Evolutionary conservation across 495 filamentous ascomycete species (phyloP), one percentile per base, ranked within the genome.

Genomic region (Xylaria cubensis): DNA sequence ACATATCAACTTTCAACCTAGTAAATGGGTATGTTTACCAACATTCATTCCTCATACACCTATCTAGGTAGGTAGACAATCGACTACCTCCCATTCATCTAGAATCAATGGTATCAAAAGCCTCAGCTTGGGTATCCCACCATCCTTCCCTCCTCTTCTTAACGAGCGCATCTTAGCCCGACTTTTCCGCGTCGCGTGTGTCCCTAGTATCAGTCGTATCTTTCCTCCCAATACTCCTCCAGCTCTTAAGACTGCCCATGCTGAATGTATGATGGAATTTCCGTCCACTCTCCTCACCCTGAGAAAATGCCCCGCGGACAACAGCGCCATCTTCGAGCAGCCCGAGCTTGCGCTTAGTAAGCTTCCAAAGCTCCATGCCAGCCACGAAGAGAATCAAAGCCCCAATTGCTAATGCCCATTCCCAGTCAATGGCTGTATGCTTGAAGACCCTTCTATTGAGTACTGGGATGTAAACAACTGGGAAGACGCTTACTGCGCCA

Each of bases 391-490:
- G 73, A 58, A 90, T 75, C 12, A 86, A 87, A 67, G 90, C 89
- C 21, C 84, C 90, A 64, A 90, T 74, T 0, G 88, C 88, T 4
- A 91, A 68, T 24, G 83, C 88, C 92, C 92, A 93, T 77, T 94
- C 92, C 92, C 92, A 93, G 67, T 76, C 86, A 62, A 94, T 93
- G 26, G 84, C 82, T n/a, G 81, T 85, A 77, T 94, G 92, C 79
- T 92, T 93, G 86, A 94, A 94, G 3, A 94, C 91, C 10, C 84
- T 77, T 2, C 77, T 83, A 79, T 93, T 94, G 34, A 94, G 79
- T 19, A 84, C 86, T 0, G 92, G 92, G 42, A 94, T 91, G 75
- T 94, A 93, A 0, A 94, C 87, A 5, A 90, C 87, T 0, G 92
- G 91, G 74, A 94, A 94, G 5, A 92, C 88, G 73, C 88, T 87